Evolutionary conservation across 2,329 filamentous ascomycete genomes (phyloP), one percentile per base, ranked within the genome.

Genomic region (Grosmannia huntii): DNA sequence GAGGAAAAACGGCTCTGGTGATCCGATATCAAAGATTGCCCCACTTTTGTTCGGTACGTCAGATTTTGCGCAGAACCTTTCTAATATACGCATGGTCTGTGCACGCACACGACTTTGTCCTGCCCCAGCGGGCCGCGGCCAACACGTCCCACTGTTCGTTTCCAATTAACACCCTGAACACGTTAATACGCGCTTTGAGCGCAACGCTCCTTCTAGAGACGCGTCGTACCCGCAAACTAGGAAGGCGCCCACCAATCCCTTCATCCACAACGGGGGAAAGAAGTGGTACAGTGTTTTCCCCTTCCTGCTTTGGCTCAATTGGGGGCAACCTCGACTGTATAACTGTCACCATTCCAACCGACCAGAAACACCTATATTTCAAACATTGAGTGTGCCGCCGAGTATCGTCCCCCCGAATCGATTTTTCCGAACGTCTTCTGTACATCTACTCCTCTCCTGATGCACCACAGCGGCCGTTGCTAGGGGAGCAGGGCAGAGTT

Each of bases 111-210:
- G 3, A 46, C 16, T 36, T 23, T 33, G 9, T 44, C 10, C 27
- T 50, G 28, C 27, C 41, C 25, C 16, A 21, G 53, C 48, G 53
- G 48, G 57, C 48, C 57, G 53, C 19, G 41, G 16, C 46, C 53
- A 46, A 59, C 57, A 53, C 57, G 57, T 59, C 23, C 53, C 12
- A 38, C 14, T 16, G 36, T 38, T 16, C 36, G 36, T 38, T 46
- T 9, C 50, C 51, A 50, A 41, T 56, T 50, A 44, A 23, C 7
- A 14, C 21, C 21, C 10, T 19, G 31, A 44, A 59, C 60, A 59
- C 60, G 58, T 52, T 53, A 36, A 60, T 59, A 62, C 61, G 60
- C 61, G 61, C 59, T 55, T 51, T 51, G 21, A 33, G 16, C 19
- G n/a, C 5, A 21, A 21, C 6, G 23, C 7, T 10, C n/a, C 3